A percentile compares a stretch with the other conserved stretches of the same genome.
Conservation (phyloP, 306 rosid species). For the Inga laurina region DNA sequence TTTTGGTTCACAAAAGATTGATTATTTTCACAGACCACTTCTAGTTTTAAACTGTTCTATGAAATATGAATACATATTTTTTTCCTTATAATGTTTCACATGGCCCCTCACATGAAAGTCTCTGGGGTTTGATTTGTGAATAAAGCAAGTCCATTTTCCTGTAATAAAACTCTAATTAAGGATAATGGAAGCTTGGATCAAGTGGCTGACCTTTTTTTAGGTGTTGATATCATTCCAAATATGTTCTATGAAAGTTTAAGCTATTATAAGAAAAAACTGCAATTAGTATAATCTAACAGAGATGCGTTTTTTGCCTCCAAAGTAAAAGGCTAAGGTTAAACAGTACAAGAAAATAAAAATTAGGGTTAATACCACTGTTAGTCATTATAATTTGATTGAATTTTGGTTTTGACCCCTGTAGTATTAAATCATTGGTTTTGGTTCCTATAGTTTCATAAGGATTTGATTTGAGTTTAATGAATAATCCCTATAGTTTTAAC, state of each 20-base stretch:
- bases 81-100: neutral
- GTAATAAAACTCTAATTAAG: neutral
- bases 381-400: too few species aligned
- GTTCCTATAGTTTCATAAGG: too few species aligned
- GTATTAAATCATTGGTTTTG: too few species aligned
- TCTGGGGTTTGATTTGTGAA: neutral
- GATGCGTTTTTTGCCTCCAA: neutral
- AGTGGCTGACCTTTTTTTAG: neutral
- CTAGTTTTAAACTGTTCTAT: neutral
- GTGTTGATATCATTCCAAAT: neutral
- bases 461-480: too few species aligned
- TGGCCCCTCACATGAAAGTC: neutral
- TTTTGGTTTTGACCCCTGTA: too few species aligned
- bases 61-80: neutral
- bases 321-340: too few species aligned
- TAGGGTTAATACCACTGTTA: too few species aligned
- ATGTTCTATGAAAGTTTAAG: neutral
- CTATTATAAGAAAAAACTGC: neutral
- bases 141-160: neutral
- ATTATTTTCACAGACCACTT: neutral
- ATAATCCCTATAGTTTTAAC: too few species aligned
- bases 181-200: neutral
- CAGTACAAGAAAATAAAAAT: too few species aligned
- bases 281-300: neutral
- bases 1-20: conserved; percentile 1